Evolutionary conservation across 352 stramenopile genomes (phyloP).

Genomic region (Pythium dissimile): DNA sequence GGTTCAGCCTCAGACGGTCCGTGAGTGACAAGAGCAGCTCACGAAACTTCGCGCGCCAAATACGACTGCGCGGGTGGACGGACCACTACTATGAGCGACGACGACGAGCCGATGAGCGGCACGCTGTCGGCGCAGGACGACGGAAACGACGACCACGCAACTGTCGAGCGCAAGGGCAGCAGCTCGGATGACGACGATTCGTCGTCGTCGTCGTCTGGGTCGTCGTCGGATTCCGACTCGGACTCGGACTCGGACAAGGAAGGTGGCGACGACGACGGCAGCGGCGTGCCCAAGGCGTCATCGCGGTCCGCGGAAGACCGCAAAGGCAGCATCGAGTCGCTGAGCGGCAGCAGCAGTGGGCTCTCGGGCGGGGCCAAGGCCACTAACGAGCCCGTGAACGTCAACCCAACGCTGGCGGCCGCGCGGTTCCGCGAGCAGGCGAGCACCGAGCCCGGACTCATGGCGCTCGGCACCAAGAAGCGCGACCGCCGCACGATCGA

Average conservation of each 20-base stretch:
- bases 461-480: conserved; percentile 83
- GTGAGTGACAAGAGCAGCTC: too few relatives aligned
- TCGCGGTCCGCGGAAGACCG: conserved; percentile 17
- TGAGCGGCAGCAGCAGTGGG: conserved; percentile 20
- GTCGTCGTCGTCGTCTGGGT: conserved; percentile 65
- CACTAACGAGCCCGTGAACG: conserved; percentile 45
- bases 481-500: conserved; percentile 85
- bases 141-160: conserved; percentile 25
- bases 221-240: conserved; percentile 68
- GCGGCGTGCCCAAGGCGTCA: conserved; percentile 3
- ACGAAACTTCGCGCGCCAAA: too few relatives aligned
- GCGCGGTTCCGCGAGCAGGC: conserved; percentile 59
- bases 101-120: conserved; percentile 22
- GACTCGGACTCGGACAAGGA: conserved; percentile 70
- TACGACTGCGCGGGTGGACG: too few relatives aligned
- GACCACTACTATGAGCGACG: conserved; percentile 47
- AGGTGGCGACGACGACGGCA: conserved; percentile 14
- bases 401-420: conserved; percentile 67
- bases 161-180: conserved; percentile 34
- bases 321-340: conserved; percentile 40
- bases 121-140: conserved; percentile 22
- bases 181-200: conserved; percentile 69
- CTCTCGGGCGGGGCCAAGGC: conserved; percentile 7
- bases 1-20: too few relatives aligned
- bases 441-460: conserved; percentile 46